phyloP scores from a whole-genome alignment of 2,329 filamentous ascomycete species.

The Exophiala spinifera region DNA sequence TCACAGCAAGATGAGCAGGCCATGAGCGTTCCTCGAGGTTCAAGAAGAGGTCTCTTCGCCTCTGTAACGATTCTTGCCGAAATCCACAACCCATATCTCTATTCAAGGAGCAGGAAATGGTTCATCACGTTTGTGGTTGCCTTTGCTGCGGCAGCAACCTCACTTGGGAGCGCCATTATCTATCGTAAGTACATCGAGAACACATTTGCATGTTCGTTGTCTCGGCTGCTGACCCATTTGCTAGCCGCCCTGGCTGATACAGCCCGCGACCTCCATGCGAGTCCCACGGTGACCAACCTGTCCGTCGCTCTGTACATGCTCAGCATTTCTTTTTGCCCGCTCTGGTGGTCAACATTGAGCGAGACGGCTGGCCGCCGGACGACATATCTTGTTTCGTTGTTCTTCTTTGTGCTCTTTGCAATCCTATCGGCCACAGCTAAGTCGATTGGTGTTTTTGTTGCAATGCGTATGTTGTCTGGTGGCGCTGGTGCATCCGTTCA shows the following conservation, averaged over 20 bases:
- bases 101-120: conserved; percentile 61
- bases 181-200: conserved; percentile 59
- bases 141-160: conserved; percentile 72
- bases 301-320: conserved; percentile 80
- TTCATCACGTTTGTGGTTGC: conserved; percentile 75
- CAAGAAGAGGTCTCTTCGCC: too few species aligned
- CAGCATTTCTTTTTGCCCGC: conserved; percentile 75
- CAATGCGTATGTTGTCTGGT: conserved; percentile 70
- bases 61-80: too few species aligned
- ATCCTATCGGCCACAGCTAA: conserved; percentile 65
- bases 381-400: conserved; percentile 75
- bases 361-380: conserved; percentile 68
- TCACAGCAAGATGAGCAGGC: too few species aligned
- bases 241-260: conserved; percentile 67
- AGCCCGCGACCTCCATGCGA: conserved; percentile 58
- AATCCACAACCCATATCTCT: too few species aligned
- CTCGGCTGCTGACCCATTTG: too few species aligned
- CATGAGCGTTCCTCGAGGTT: too few species aligned
- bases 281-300: conserved; percentile 68
- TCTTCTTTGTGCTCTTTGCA: conserved; percentile 68
- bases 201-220: too few species aligned
- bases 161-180: conserved; percentile 80
- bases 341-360: conserved; percentile 84
- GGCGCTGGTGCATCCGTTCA: conserved; percentile 78
- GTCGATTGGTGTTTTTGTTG: conserved; percentile 72